Evolutionary conservation across 106 monocot species (phyloP).

Genomic region (Narthecium ossifragum): DNA sequence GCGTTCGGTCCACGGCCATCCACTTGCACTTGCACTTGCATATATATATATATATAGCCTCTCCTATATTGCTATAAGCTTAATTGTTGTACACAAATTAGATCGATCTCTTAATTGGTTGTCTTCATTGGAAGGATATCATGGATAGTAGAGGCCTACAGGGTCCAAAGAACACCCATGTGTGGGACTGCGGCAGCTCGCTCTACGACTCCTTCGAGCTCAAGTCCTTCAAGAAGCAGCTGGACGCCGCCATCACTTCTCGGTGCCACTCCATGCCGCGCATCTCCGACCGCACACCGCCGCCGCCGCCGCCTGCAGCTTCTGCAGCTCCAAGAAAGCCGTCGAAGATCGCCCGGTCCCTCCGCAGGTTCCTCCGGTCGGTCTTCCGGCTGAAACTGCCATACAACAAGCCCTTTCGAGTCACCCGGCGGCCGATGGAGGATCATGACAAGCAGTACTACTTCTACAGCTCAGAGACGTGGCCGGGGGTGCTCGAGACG

Average conservation of each 20-base stretch:
- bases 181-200: constrained; percentile 74
- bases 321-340: not conserved
- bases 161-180: not conserved
- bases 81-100: too few relatives aligned
- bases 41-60: too few relatives aligned
- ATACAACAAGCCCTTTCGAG: not conserved
- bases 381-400: constrained; percentile 19
- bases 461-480: not conserved
- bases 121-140: not conserved
- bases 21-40: constrained; percentile 6
- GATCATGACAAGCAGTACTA: too few relatives aligned
- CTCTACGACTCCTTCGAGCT: constrained; percentile 88
- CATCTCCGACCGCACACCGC: not conserved
- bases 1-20: constrained; percentile 3
- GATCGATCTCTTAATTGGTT: too few relatives aligned
- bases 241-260: constrained; percentile 30
- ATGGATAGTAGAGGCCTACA: not conserved
- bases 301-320: not conserved
- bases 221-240: constrained; percentile 44
- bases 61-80: too few relatives aligned
- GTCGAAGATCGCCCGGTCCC: constrained; percentile 7
- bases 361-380: constrained; percentile 15
- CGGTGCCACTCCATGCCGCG: constrained; percentile 29
- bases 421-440: not conserved
- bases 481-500: not conserved